A percentile compares a stretch with the other conserved stretches of the same genome.
Conservation (phyloP, 331 rosid genomes). For the Pyracantha coccinea region DNA sequence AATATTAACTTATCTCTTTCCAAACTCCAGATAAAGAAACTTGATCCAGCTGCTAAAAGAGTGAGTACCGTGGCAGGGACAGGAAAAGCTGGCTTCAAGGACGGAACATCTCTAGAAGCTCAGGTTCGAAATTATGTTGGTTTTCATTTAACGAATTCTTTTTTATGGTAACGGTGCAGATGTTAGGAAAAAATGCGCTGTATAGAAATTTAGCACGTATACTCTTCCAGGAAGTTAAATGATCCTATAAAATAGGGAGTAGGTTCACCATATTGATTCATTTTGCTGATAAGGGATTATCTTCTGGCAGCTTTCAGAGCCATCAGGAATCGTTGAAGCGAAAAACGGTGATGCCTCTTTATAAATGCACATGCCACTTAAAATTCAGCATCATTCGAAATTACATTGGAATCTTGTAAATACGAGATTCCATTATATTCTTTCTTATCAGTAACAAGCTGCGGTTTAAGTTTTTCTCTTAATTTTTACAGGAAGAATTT, state of each 20-base stretch:
- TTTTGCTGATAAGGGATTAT: conserved; percentile 11
- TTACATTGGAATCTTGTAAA: neutral
- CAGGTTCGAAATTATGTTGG: conserved; percentile 47
- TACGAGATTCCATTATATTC: neutral
- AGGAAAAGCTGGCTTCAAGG: conserved; percentile 92
- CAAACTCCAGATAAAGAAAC: conserved; percentile 71
- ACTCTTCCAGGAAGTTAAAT: neutral
- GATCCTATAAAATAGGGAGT: neutral
- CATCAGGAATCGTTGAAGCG: conserved; percentile 77
- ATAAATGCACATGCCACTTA: neutral
- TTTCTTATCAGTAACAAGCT: neutral
- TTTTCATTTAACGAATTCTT: conserved; percentile 8
- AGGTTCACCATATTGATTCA: neutral
- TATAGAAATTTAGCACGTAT: conserved; percentile 10
- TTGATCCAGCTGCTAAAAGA: conserved; percentile 67
- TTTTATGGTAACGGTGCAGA: neutral
- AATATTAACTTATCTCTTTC: neutral
- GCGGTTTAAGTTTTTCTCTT: neutral
- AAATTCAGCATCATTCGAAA: neutral
- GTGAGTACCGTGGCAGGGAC: conserved; percentile 85
- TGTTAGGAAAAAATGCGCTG: neutral
- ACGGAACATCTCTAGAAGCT: conserved; percentile 58
- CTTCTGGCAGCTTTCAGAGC: conserved; percentile 89
- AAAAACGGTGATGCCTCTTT: conserved; percentile 42
- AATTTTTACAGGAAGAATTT: conserved; percentile 61